These are phyloP conservation scores for Centrapalus pauciflorus DNA, from an alignment of 129 eudicot genomes.

Conservation along the genomic window DNA sequence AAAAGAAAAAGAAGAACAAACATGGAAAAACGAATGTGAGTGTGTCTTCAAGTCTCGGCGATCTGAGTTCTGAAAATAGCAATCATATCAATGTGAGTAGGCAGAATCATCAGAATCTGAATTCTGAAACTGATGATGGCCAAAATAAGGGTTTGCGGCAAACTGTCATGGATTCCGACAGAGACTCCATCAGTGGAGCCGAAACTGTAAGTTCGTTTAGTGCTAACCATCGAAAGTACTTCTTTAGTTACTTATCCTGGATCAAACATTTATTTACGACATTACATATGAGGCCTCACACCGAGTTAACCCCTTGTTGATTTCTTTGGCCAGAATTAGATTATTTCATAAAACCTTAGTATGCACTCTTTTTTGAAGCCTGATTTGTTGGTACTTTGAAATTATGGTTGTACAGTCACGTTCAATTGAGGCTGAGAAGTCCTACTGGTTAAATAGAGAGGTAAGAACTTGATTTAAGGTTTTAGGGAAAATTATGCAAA, in stretches of 20 bases:
- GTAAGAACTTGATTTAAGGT: conserved; percentile 6
- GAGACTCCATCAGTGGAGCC: conserved; percentile 30
- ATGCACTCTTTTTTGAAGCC: background rate
- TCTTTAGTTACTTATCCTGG: background rate
- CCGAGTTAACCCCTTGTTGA: no score
- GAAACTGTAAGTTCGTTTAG: conserved; percentile 47
- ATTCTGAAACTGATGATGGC: conserved; percentile 20
- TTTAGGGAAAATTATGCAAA: no score
- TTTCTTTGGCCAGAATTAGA: no score
- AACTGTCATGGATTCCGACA: conserved; percentile 22
- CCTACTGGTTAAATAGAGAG: conserved; percentile 44
- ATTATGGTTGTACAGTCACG: conserved; percentile 20
- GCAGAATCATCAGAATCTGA: conserved; percentile 22
- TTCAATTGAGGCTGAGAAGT: conserved; percentile 27
- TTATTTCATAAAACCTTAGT: background rate
- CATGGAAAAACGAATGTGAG: conserved; percentile 35
- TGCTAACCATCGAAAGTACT: background rate
- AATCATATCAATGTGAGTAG: conserved; percentile 21
- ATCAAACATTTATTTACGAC: background rate
- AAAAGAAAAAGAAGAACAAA: conserved; percentile 77
- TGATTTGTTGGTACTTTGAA: background rate
- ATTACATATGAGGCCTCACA: no score
- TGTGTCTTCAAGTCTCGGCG: conserved; percentile 31
- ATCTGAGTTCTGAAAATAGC: conserved; percentile 25
- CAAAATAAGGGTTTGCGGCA: conserved; percentile 19